Conservation (phyloP, 768 basidiomycete genomes). For the Boletus pseudo-olivaceus region DNA sequence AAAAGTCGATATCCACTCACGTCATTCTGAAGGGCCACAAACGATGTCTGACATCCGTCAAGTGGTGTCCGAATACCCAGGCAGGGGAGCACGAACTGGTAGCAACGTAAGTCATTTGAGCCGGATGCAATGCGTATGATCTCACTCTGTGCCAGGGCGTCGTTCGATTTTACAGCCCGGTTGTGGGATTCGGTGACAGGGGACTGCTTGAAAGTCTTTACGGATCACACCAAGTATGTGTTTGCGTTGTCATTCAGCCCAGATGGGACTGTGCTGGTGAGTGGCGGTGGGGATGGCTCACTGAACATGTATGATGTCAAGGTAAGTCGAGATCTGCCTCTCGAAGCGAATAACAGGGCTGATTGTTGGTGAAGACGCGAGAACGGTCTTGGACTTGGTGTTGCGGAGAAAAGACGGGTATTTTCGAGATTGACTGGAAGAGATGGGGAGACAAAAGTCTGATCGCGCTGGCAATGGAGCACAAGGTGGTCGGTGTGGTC, state of each 20-base stretch:
- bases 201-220: conserved; percentile 66
- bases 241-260: conserved; percentile 78
- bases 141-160: conserved; percentile 46
- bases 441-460: conserved; percentile 50
- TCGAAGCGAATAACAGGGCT: conserved; percentile 1
- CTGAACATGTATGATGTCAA: conserved; percentile 67
- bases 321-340: conserved; percentile 44
- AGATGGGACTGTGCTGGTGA: conserved; percentile 65
- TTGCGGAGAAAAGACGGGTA: conserved; percentile 57
- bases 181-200: conserved; percentile 83
- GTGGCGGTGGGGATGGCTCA: conserved; percentile 77
- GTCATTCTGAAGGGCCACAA: conserved; percentile 60
- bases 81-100: conserved; percentile 55
- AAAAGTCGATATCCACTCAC: conserved; percentile 17
- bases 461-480: conserved; percentile 68
- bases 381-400: conserved; percentile 64
- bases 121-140: neutral
- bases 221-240: conserved; percentile 67
- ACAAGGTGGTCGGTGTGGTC: conserved; percentile 62
- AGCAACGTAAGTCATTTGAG: conserved; percentile 57
- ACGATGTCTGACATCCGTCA: conserved; percentile 60
- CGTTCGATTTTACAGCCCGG: conserved; percentile 77
- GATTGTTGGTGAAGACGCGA: conserved; percentile 33
- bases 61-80: conserved; percentile 62
- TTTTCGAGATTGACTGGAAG: conserved; percentile 80